Base-by-base conservation (phyloP, 495 filamentous ascomycete genomes). In the Ascodesmis nigricans region DNA sequence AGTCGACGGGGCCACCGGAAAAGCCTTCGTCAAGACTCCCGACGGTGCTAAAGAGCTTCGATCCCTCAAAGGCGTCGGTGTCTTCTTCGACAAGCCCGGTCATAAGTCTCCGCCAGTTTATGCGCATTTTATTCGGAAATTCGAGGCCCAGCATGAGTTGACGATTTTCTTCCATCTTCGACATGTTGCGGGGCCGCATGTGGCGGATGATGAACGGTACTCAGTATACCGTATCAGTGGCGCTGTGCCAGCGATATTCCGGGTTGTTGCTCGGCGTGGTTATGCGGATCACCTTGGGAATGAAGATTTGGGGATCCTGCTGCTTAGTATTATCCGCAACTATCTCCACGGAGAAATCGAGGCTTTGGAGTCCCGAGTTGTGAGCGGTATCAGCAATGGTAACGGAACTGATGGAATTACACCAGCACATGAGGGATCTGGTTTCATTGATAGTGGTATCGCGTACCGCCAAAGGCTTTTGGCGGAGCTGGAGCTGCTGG, bases 221-320 rank as follows among this genome's bases (percentile, higher is more conserved):
- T 53, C 55, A 8, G 55, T 68, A 10, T 47, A 52, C 3, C 52
- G 63, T 8, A 41, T 50, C 5, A n/a, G n/a, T n/a, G n/a, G n/a
- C n/a, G 55, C 59, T 0, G 54, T 72, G 15, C 63, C 63, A 0
- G 62, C 71, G 25, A 66, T 64, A 35, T 79, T 74, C 41, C 63
- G 72, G 3, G 56, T 79, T 4, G 68, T 73, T 2, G 56, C 75
- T 13, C 66, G 71, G 3, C 69, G 76, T 41, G 75, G 75, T 3
- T 80, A 75, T 43, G 72, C 64, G 44, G 75, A 79, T 41, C 60
- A 66, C 15, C 63, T 79, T 33, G 62, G 79, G 29, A 68, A 61
- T 5, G 63, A 62, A 0, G 60, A 77, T 43, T 55, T 79, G 2
- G 71, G 61, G 0, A 55, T 56, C 3, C 44, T 73, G 3, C n/a